phyloP scores from a whole-genome alignment of 1,284 basidiomycete species.

The Marasmius sp. region DNA sequence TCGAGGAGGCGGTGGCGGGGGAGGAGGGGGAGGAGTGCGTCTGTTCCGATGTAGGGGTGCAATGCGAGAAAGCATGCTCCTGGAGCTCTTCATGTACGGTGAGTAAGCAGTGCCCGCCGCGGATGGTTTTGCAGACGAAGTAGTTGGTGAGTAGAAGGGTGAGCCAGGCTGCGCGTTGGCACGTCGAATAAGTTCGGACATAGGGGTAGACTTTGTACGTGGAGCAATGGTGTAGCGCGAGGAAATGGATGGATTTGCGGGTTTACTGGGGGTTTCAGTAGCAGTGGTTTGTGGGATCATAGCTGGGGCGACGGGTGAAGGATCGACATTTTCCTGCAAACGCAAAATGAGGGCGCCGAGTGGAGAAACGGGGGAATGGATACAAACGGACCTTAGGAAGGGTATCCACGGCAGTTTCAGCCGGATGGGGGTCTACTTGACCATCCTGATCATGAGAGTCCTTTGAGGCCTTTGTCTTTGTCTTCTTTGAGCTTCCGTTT shows the following conservation, averaged over 20 bases:
- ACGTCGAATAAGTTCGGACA: slow-evolving; percentile 73
- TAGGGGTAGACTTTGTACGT: slow-evolving; percentile 51
- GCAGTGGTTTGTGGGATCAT: neutral
- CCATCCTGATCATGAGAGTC: neutral
- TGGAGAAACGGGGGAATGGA: too few species aligned
- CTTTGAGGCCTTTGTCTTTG: neutral
- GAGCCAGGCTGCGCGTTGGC: slow-evolving; percentile 66
- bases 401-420: neutral
- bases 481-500: neutral
- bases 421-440: neutral
- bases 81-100: slow-evolving; percentile 64
- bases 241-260: slow-evolving; percentile 20
- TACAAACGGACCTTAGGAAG: neutral
- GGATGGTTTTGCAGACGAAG: slow-evolving; percentile 16
- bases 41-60: slow-evolving; percentile 74
- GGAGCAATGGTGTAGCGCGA: slow-evolving; percentile 41
- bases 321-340: slow-evolving; percentile 26
- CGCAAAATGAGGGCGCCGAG: neutral
- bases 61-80: slow-evolving; percentile 59
- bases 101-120: slow-evolving; percentile 45
- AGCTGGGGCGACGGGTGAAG: neutral
- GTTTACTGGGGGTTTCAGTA: slow-evolving; percentile 10
- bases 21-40: slow-evolving; percentile 66
- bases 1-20: slow-evolving; percentile 59
- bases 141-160: slow-evolving; percentile 46